phyloP scores from a whole-genome alignment of 1,284 basidiomycete species.

The Stereum hirsutum region DNA sequence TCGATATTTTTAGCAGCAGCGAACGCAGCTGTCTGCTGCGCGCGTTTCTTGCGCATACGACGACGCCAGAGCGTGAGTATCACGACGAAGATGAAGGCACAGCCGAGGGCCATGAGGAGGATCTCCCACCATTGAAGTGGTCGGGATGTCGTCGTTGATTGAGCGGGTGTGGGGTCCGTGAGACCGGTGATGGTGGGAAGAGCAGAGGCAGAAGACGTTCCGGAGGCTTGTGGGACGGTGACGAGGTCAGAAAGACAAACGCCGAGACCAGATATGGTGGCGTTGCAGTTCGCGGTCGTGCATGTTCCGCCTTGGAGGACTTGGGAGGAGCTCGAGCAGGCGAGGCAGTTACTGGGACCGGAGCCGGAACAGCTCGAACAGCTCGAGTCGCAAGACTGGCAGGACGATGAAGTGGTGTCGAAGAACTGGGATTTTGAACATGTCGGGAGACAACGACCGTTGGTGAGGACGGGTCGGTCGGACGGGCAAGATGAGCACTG shows the following conservation, averaged over 20 bases:
- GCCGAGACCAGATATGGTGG: slow-evolving; percentile 55
- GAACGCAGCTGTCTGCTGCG: slow-evolving; percentile 54
- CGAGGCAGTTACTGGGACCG: slow-evolving; percentile 59
- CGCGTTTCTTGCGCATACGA: slow-evolving; percentile 55
- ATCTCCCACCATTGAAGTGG: slow-evolving; percentile 73
- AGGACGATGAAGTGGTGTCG: slow-evolving; percentile 52
- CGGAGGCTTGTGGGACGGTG: slow-evolving; percentile 34
- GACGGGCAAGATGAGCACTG: slow-evolving; percentile 68
- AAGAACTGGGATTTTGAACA: slow-evolving; percentile 67
- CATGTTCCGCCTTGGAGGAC: slow-evolving; percentile 60
- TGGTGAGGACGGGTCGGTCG: slow-evolving; percentile 58
- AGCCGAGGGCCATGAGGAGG: slow-evolving; percentile 70
- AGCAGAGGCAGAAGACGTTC: slow-evolving; percentile 32
- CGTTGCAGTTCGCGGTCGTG: slow-evolving; percentile 46
- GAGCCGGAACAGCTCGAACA: slow-evolving; percentile 68
- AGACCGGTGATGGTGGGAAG: slow-evolving; percentile 51
- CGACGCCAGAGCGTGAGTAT: slow-evolving; percentile 62
- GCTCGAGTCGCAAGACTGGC: slow-evolving; percentile 60
- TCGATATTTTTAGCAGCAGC: slow-evolving; percentile 49
- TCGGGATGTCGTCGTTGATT: slow-evolving; percentile 21
- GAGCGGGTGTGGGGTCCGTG: slow-evolving; percentile 29
- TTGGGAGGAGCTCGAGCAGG: slow-evolving; percentile 53
- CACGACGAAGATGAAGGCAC: slow-evolving; percentile 64
- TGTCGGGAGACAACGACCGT: slow-evolving; percentile 66
- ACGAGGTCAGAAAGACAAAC: slow-evolving; percentile 72